Percentiles rank a stretch among this genome's conserved stretches.
Conservation (phyloP, 768 basidiomycete genomes). For the Amanita subjunquillea region DNA sequence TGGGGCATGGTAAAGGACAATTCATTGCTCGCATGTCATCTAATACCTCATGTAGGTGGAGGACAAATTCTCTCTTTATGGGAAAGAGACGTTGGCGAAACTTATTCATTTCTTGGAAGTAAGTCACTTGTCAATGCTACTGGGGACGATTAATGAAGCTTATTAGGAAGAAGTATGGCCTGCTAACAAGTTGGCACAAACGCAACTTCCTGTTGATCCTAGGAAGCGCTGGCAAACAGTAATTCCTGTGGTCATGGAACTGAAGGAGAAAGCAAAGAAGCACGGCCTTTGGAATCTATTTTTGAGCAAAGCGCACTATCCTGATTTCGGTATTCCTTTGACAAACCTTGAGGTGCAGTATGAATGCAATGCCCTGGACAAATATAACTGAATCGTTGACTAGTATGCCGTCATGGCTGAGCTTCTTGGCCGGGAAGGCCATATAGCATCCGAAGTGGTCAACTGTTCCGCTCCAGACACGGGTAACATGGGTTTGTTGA, state of each 20-base stretch:
- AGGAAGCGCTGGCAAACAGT: conserved; percentile 75
- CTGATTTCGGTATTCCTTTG: conserved; percentile 79
- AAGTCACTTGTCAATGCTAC: conserved; percentile 8
- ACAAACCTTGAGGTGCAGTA: conserved; percentile 77
- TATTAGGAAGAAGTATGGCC: conserved; percentile 84
- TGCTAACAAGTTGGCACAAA: conserved; percentile 63
- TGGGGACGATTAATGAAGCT: neutral
- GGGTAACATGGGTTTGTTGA: conserved; percentile 83
- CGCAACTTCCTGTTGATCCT: conserved; percentile 71
- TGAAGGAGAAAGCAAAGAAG: conserved; percentile 82
- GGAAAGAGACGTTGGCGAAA: conserved; percentile 77
- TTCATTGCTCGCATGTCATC: neutral
- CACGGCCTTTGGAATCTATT: conserved; percentile 97
- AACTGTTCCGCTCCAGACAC: conserved; percentile 98
- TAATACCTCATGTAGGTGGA: conserved; percentile 44
- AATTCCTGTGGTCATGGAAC: conserved; percentile 69
- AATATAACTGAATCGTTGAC: neutral
- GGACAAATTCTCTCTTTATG: conserved; percentile 87
- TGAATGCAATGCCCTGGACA: neutral
- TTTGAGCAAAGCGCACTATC: conserved; percentile 90
- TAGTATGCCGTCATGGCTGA: conserved; percentile 99
- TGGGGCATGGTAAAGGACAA: conserved; percentile 66
- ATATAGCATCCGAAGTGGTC: conserved; percentile 74
- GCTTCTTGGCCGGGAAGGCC: conserved; percentile 75
- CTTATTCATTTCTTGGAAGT: conserved; percentile 83